Conservation (phyloP, 345 rosid species). For the Gossypium raimondii region DNA sequence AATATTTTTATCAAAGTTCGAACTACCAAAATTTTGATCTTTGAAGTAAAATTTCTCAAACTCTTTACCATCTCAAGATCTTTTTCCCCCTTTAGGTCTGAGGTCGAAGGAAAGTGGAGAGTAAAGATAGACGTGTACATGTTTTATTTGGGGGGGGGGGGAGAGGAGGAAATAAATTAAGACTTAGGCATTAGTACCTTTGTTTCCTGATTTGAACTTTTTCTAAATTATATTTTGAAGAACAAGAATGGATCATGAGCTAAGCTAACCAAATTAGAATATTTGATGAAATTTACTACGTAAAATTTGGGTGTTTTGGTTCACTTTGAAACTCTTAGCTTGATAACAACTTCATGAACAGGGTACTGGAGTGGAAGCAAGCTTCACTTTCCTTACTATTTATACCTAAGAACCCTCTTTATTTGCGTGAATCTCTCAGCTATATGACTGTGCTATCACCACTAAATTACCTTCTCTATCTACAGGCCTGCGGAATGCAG, state of each 20-base stretch:
- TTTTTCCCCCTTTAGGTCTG: not conserved
- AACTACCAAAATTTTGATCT: not conserved
- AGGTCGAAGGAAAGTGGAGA: not conserved
- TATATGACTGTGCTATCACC: not conserved
- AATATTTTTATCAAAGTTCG: not conserved
- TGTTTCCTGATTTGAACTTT: not conserved
- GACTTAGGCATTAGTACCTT: not conserved
- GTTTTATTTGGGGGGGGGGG: not conserved
- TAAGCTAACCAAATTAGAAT: not conserved
- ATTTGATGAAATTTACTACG: not conserved
- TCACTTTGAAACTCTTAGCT: not conserved
- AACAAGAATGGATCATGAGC: not conserved
- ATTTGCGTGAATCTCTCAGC: not conserved
- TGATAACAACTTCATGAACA: not conserved
- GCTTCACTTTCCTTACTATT: not conserved
- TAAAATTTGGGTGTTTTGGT: not conserved
- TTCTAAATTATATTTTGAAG: not conserved
- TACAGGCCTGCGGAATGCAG: constrained; percentile 30
- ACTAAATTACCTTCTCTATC: not conserved
- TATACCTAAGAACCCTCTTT: not conserved
- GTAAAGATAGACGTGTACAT: not conserved
- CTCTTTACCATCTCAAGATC: not conserved
- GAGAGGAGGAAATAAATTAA: not conserved
- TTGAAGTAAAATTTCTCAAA: not conserved
- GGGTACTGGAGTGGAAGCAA: not conserved